These are phyloP conservation scores for Olyra latifolia DNA, from an alignment of 176 grass and related monocot genomes.

Conservation along the genomic window DNA sequence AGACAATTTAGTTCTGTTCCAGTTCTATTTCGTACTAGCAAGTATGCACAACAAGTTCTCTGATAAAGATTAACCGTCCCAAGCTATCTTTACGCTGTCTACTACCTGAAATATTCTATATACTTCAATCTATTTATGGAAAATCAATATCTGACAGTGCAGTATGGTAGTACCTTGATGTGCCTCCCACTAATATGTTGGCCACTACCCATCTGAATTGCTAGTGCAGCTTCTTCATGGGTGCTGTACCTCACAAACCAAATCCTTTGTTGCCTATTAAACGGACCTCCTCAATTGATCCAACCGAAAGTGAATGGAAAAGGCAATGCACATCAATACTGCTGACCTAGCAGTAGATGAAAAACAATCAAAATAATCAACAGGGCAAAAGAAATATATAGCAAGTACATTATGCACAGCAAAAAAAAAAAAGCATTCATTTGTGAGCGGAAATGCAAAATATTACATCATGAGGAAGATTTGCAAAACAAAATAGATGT, in stretches of 20 bases:
- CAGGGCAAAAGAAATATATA: background rate
- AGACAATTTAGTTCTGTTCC: background rate
- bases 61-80: background rate
- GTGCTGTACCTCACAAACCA: slow-evolving; percentile 92
- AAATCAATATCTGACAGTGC: background rate
- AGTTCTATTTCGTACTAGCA: background rate
- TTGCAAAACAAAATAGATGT: slow-evolving; percentile 96
- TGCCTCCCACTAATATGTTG: slow-evolving; percentile 69
- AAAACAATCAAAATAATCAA: background rate
- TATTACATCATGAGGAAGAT: slow-evolving; percentile 81
- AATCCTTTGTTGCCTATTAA: slow-evolving; percentile 94
- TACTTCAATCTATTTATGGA: background rate
- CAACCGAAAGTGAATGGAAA: slow-evolving; percentile 77
- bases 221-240: slow-evolving; percentile 85
- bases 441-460: background rate
- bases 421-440: background rate
- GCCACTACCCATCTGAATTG: slow-evolving; percentile 85
- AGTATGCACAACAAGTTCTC: background rate
- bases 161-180: slow-evolving; percentile 61
- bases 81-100: background rate
- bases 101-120: background rate
- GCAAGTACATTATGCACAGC: background rate
- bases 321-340: slow-evolving; percentile 73
- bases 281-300: slow-evolving; percentile 89
- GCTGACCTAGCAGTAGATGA: slow-evolving; percentile 37